These are phyloP conservation scores for Sphagnurus paluster DNA, from an alignment of 1,284 basidiomycete species.

Conservation along the genomic window DNA sequence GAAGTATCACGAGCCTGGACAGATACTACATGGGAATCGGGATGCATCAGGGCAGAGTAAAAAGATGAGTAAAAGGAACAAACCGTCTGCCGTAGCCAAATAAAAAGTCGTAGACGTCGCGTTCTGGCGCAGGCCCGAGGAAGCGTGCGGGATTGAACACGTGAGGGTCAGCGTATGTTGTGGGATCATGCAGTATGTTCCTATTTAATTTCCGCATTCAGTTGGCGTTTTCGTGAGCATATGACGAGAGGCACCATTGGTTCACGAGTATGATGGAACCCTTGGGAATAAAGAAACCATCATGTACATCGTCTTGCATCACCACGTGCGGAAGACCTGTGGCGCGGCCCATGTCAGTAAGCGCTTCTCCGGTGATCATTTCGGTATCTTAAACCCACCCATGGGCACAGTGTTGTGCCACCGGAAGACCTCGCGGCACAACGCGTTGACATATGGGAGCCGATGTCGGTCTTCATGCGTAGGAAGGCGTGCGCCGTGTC, in stretches of 20 bases:
- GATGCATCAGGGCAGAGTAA: too few relatives aligned
- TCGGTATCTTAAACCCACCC: slow-evolving; percentile 21
- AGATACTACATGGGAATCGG: background rate
- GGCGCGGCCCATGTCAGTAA: background rate
- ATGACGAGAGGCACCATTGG: slow-evolving; percentile 31
- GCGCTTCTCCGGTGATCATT: background rate
- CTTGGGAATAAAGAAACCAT: slow-evolving; percentile 26
- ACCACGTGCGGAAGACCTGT: slow-evolving; percentile 43
- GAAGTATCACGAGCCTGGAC: background rate
- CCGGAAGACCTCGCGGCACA: background rate
- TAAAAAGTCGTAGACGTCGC: slow-evolving; percentile 3
- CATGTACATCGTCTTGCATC: slow-evolving; percentile 32
- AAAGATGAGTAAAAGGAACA: background rate
- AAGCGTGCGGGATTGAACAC: slow-evolving; percentile 5
- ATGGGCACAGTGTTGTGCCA: background rate
- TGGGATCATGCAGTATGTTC: slow-evolving; percentile 9
- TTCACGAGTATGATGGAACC: slow-evolving; percentile 25
- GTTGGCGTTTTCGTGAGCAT: too few relatives aligned
- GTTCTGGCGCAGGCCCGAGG: background rate
- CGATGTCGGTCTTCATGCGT: slow-evolving; percentile 17
- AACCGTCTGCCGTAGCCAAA: slow-evolving; percentile 15
- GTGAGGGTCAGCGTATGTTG: slow-evolving; percentile 1
- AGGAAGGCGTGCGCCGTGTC: slow-evolving; percentile 10
- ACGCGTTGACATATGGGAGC: slow-evolving; percentile 31
- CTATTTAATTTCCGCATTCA: too few relatives aligned